Evolutionary conservation across 139 green algal genomes (phyloP).

Genomic region (Coelastrella sp.): DNA sequence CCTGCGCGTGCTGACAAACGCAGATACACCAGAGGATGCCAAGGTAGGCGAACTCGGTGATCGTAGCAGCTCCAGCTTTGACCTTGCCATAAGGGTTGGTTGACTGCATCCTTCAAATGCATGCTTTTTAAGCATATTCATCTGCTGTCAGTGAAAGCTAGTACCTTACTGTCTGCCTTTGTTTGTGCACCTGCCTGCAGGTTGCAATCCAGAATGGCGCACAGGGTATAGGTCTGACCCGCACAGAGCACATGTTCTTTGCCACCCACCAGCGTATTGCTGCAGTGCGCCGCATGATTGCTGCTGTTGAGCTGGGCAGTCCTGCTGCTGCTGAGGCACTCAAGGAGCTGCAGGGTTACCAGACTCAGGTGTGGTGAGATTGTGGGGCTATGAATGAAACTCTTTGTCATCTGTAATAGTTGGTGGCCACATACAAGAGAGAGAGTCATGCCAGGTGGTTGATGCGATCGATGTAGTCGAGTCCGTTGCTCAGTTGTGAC

Average conservation of each 20-base stretch:
- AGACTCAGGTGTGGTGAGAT: conserved; percentile 68
- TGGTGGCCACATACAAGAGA: too few relatives aligned
- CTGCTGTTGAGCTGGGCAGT: conserved; percentile 70
- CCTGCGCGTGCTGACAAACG: conserved; percentile 88
- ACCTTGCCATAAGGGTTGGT: too few relatives aligned
- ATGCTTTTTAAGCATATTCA: not conserved
- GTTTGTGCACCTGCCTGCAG: conserved; percentile 70
- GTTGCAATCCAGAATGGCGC: conserved; percentile 83
- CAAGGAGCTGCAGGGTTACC: conserved; percentile 76
- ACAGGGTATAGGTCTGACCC: conserved; percentile 87
- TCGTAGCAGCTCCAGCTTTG: too few relatives aligned
- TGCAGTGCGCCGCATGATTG: conserved; percentile 91
- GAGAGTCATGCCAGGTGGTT: too few relatives aligned
- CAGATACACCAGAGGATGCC: conserved; percentile 49
- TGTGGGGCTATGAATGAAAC: too few relatives aligned
- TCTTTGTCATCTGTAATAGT: too few relatives aligned
- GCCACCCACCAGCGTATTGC: conserved; percentile 80
- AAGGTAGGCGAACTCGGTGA: conserved; percentile 5
- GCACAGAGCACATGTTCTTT: conserved; percentile 98
- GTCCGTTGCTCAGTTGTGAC: not conserved
- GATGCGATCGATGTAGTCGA: too few relatives aligned
- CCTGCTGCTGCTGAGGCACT: conserved; percentile 58
- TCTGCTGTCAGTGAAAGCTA: not conserved
- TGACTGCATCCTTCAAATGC: too few relatives aligned
- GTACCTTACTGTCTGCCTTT: not conserved